A percentile compares a stretch with the other conserved stretches of the same genome.
phyloP scores from a whole-genome alignment of 208 protist genomes.

The Balamuthia mandrillaris region DNA sequence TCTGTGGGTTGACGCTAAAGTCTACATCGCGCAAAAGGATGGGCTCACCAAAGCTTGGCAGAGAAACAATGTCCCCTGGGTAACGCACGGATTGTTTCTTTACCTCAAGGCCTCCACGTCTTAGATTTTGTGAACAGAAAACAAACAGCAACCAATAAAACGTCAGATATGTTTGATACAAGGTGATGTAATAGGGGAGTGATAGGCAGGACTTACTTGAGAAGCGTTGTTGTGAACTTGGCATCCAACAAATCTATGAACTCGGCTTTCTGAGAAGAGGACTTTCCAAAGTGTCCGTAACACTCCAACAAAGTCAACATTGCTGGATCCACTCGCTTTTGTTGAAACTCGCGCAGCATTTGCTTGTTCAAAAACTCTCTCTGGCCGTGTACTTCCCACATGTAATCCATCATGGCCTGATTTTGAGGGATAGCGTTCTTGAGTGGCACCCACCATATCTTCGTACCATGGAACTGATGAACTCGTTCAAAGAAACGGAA shows the following conservation, averaged over 20 bases:
- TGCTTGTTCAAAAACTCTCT: neutral
- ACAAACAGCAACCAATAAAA: neutral
- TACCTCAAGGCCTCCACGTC: neutral
- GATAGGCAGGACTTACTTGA: neutral
- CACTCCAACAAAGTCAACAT: neutral
- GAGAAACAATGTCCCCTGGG: neutral
- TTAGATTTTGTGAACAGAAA: neutral
- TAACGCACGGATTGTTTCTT: neutral
- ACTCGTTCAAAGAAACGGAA: neutral
- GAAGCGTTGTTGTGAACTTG: neutral
- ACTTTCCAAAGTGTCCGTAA: neutral
- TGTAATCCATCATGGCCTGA: neutral
- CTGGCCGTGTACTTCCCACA: neutral
- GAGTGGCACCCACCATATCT: conserved; percentile 6
- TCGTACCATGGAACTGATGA: neutral
- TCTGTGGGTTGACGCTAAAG: neutral
- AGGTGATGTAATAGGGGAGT: neutral
- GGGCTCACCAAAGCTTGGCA: neutral
- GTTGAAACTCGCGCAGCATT: neutral
- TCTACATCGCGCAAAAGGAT: conserved; percentile 1
- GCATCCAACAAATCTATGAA: neutral
- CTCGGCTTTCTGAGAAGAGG: conserved; percentile 12
- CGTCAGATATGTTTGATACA: neutral
- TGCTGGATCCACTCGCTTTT: neutral
- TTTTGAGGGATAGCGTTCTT: neutral